Base-by-base conservation (phyloP, 1,284 basidiomycete species). In the Boletellus deceptivus region DNA sequence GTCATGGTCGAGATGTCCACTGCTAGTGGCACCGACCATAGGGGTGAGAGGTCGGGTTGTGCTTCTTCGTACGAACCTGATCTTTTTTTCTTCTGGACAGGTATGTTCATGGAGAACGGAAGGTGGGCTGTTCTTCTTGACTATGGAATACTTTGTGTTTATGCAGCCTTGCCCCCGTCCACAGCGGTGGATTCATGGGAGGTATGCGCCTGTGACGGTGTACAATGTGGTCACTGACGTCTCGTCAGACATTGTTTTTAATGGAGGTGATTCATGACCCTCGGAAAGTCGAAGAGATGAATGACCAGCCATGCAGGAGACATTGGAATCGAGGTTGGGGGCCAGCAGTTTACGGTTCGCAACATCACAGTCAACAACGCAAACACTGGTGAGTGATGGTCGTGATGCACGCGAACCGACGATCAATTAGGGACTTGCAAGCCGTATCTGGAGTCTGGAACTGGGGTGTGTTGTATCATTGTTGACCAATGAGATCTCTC, bases 31-130 rank as follows among this genome's bases (percentile, higher is more conserved):
- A 75, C 68, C 31, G 68, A 68, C 4, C 80, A 83, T 37, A 72
- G 74, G 65, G 80, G 79, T 63, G 50, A 44, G 46, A 10, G 13
- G 41, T 11, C 4, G 51, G 17, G 62, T 3, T 60, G 5, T 51
- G n/a, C 35, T n/a, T 16, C 24, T 39, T n/a, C 7, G 16, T n/a
- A 57, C 1, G 70, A 68, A 13, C 71, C 70, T 51, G 70, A 75
- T 41, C 7, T 71, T 37, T 69, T 49, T n/a, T n/a, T n/a, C n/a
- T n/a, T n/a, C 10, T n/a, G 24, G 17, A 35, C 35, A 75, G 76
- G 76, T 25, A 66, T 82, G 27, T 79, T 72, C 50, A 81, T 82
- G 75, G 80, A 83, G 62, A 78, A 82, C 52, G 80, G 80, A 77
- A 59, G 79, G 78, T 71, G 71, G 75, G 62, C 72, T 77, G 22